Evolutionary conservation across 2,329 filamentous ascomycete species (phyloP), one percentile per base, ranked within the genome.

Genomic region (Penicillium frequentans): DNA sequence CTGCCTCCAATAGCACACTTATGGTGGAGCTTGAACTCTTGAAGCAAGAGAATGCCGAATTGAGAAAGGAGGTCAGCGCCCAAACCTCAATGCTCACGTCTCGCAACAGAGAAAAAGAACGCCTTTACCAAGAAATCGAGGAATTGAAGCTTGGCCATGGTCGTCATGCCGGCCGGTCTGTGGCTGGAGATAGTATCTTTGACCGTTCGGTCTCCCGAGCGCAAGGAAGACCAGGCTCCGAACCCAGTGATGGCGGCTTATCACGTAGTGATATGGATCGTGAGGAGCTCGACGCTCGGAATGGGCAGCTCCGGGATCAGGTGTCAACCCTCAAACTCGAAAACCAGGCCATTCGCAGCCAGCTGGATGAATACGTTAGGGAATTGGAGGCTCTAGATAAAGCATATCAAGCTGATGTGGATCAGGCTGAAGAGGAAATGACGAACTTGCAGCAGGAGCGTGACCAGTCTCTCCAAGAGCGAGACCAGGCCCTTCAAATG

Each of bases 51-150:
- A 98, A 97, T 68, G 91, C 91, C 3, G 93, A 97, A 72, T 77
- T 99, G 31, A 86, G 93, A 52, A 89, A 93, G 53, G 93, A 98
- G 73, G 90, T 98, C 29, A 91, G 93, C 59, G 95, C 95, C 3
- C 95, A 99, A 73, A 96, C 93, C 1, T 97, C 93, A 0, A 98
- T 99, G 91, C 83, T 99, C 33, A 97, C 93, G 1, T 98, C 95
- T 35, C 85, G 95, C 24, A 97, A 97, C 69, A 89, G 92, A 26
- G 95, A 99, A 71, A 96, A 96, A 70, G 93, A 98, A 71, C 86
- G 92, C 5, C 81, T 99, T 9, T 96, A 98, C 73, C 91, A 96
- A 70, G 93, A 99, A 72, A 98, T 98, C 61, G 95, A 99, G 75
- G 93, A 97, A 60, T 81, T 99, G 60, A 99, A 98, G 76, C 86